Base-by-base conservation (phyloP, 2,329 filamentous ascomycete species). In the Xylariaceae sp. region DNA sequence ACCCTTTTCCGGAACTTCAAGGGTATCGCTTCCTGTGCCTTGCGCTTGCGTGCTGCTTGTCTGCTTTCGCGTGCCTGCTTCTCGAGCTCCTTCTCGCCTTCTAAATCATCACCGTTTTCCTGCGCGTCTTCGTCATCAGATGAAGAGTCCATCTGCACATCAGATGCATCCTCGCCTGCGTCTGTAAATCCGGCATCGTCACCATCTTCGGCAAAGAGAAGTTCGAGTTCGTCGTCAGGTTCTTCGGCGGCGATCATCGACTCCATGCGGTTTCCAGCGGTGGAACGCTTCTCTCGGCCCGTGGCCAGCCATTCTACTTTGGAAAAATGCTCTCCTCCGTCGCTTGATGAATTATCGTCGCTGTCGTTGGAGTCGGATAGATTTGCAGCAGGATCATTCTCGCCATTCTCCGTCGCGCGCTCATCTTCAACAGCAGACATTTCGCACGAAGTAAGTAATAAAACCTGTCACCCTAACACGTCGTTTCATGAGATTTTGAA, bases 31-130 rank as follows among this genome's bases (percentile, higher is more conserved):
- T 90, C 83, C 58, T 87, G 82, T 2, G 85, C 81, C 61, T 92
- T 94, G 55, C 89, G 82, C 68, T 95, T 95, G 64, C 88, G 71
- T 40, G 75, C 88, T 3, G 77, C 80, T 47, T 76, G 67, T 57
- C 74, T 79, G 57, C 85, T 85, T 48, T 79, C 81, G 55, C 82
- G 83, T 47, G 85, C 88, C 56, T 86, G 80, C 53, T 80, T 84
- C 67, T 93, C 83, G 44, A 98, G 66, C 67, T 95, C 89, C 58
- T 84, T 86, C 68, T 98, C 93, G 25, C 93, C 93, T 45, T 88
- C 87, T 4, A 93, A 66, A 34, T 95, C 88, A 54, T 93, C 77
- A 22, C 62, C 66, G 47, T 85, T 74, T 41, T 82, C 73, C 66
- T 80, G 82, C 47, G 89, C 85, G 49, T 94, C 88, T 39, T 93